phyloP scores from a whole-genome alignment of 768 basidiomycete species.

The Naganishia vaughanmartiniae region DNA sequence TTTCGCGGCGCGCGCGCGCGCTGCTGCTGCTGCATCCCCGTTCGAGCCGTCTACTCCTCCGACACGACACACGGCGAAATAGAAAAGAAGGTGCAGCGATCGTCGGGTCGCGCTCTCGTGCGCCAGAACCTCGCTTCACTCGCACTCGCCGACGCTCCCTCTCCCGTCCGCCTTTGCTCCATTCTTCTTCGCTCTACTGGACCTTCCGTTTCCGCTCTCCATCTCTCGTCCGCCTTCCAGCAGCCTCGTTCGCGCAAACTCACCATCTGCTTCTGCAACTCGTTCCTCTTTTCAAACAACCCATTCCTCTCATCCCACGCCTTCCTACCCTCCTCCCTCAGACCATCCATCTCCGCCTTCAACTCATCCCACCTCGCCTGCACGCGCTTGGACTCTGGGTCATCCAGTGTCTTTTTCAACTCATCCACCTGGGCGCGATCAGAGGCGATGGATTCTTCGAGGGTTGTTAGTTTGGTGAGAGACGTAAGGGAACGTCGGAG shows the following conservation, averaged over 20 bases:
- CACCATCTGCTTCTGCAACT: conserved; percentile 58
- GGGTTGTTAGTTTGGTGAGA: conserved; percentile 76
- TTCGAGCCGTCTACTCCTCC: too few species aligned
- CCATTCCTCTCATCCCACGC: conserved; percentile 73
- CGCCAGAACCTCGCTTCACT: too few species aligned
- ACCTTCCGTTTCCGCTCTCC: too few species aligned
- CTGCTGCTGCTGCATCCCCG: too few species aligned
- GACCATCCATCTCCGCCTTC: conserved; percentile 75
- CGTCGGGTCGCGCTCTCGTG: too few species aligned
- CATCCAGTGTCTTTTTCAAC: conserved; percentile 77
- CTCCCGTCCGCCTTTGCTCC: too few species aligned
- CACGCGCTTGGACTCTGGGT: conserved; percentile 78
- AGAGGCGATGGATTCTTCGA: conserved; percentile 76
- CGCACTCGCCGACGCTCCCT: too few species aligned
- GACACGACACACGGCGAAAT: too few species aligned
- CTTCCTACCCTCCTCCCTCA: conserved; percentile 84
- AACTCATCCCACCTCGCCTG: conserved; percentile 78
- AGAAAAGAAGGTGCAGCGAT: too few species aligned
- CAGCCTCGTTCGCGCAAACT: conserved; percentile 26
- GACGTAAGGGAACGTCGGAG: conserved; percentile 67
- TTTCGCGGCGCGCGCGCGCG: too few species aligned
- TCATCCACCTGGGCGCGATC: conserved; percentile 73
- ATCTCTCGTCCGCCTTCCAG: not conserved
- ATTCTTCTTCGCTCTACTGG: too few species aligned
- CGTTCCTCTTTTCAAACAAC: conserved; percentile 82